Evolutionary conservation across 2,329 filamentous ascomycete genomes (phyloP), one percentile per base, ranked within the genome.

Genomic region (Penicillium hesseltinei): DNA sequence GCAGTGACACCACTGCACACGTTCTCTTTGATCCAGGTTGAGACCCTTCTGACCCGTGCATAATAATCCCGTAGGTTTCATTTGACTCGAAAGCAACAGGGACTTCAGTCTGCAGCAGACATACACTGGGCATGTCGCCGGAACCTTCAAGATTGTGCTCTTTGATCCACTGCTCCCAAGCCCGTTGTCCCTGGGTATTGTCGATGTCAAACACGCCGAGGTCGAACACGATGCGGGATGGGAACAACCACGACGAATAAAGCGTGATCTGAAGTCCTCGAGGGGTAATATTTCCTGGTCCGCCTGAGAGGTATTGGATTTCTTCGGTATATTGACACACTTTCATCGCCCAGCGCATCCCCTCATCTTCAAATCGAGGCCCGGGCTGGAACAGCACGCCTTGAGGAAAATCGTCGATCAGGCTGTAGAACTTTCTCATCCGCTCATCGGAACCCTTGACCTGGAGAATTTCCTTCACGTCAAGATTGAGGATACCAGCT

Each of bases 301-400:
- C 33, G 9, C 31, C 33, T 2, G 21, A 27, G 46, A 54, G 51
- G 17, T 49, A 54, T 6, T 11, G 23, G 21, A 54, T 40, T 7
- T 39, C 35, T 27, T 46, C 45, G 3, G 33, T 17, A 46, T 31
- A 60, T n/a, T 60, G 55, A 31, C 58, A 60, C n/a, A 39, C 49
- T 27, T 60, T 58, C 33, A 60, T 8, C 8, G 55, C 58, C 58
- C 58, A 60, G 11, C 58, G 55, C 49, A 60, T 52, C 15, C 58
- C 58, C n/a, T 48, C 39, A 8, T 60, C 55, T 11, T 60, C 58
- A 25, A 60, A 60, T 11, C 58, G 45, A 23, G 55, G 58, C 4
- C 50, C 58, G 3, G 36, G 25, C 35, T 46, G 55, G 35, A 60
- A 60, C 9, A 60, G 36, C 5, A 60, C 47, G 36, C 35, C 58